A percentile compares a stretch with the other conserved stretches of the same genome.
These are phyloP conservation scores for Polytrichum formosum DNA, from an alignment of 225 moss, liverwort and hornwort genomes.

Conservation along the genomic window DNA sequence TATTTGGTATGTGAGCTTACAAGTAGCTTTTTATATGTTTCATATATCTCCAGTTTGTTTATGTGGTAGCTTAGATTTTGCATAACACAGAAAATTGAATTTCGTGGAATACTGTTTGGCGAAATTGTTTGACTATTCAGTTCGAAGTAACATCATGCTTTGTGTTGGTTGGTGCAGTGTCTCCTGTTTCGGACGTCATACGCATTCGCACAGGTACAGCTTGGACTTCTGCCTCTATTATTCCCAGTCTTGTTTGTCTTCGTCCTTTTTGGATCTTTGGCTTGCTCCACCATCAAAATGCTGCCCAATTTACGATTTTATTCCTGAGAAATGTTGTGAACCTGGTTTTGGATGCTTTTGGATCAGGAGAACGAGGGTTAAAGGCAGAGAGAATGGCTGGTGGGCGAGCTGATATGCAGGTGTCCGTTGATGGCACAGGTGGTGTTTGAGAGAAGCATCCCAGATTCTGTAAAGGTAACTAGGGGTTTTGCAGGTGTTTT, in stretches of 20 bases:
- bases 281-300: neutral
- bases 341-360: neutral
- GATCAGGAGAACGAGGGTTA: slow-evolving; percentile 81
- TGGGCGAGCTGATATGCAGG: slow-evolving; percentile 77
- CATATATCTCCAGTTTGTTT: neutral
- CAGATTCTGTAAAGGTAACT: neutral
- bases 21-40: slow-evolving; percentile 2
- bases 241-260: neutral
- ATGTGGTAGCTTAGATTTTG: no score
- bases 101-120: no score
- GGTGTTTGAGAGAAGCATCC: slow-evolving; percentile 14
- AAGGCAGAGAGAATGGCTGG: slow-evolving; percentile 87
- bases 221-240: neutral
- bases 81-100: no score
- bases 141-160: no score
- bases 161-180: slow-evolving; percentile 31
- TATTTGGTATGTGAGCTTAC: slow-evolving; percentile 50
- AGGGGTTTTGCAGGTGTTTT: no score
- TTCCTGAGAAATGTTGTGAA: no score
- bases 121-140: no score
- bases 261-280: neutral
- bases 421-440: no score
- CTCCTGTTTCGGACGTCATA: slow-evolving; percentile 68
- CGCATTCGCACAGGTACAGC: slow-evolving; percentile 67
- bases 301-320: no score